These are phyloP conservation scores for Tetracladium marchalianum DNA, from an alignment of 495 filamentous ascomycete species.

Conservation along the genomic window DNA sequence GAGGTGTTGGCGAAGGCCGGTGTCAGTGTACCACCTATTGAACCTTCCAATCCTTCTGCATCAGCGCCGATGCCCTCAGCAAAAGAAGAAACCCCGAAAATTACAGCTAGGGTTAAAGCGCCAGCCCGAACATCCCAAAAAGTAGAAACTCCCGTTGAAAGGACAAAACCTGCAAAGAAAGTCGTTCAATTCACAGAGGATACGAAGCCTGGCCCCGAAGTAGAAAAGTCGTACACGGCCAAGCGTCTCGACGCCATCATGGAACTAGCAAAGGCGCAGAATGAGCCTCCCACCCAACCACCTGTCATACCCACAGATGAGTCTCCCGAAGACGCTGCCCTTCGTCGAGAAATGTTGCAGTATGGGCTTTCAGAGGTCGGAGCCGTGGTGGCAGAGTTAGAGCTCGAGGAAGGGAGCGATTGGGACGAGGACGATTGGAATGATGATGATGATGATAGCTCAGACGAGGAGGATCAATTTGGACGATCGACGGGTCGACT, in stretches of 20 bases:
- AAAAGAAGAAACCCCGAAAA: neutral
- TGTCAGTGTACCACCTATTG: slow-evolving; percentile 36
- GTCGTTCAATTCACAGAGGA: slow-evolving; percentile 33
- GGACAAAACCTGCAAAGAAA: slow-evolving; percentile 14
- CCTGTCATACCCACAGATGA: slow-evolving; percentile 49
- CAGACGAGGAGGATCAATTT: slow-evolving; percentile 51
- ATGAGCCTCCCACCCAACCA: slow-evolving; percentile 28
- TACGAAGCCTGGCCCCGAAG: slow-evolving; percentile 36
- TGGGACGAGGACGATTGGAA: slow-evolving; percentile 43
- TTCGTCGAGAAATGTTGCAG: slow-evolving; percentile 85
- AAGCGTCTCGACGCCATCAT: slow-evolving; percentile 40
- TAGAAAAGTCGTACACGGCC: slow-evolving; percentile 26
- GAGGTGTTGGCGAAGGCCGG: slow-evolving; percentile 64
- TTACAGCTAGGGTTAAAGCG: too few species aligned
- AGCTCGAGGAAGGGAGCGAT: slow-evolving; percentile 64
- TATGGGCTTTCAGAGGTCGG: slow-evolving; percentile 79
- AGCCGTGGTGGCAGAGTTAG: slow-evolving; percentile 84
- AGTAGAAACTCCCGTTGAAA: neutral
- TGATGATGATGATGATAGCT: slow-evolving; percentile 40
- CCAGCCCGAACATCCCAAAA: too few species aligned
- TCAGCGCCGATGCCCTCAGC: neutral
- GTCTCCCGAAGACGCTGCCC: slow-evolving; percentile 63
- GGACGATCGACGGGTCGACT: slow-evolving; percentile 56
- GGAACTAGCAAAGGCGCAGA: slow-evolving; percentile 29
- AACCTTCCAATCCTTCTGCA: neutral